Base-by-base conservation (phyloP, 768 basidiomycete species). In the Suillus weaverae region DNA sequence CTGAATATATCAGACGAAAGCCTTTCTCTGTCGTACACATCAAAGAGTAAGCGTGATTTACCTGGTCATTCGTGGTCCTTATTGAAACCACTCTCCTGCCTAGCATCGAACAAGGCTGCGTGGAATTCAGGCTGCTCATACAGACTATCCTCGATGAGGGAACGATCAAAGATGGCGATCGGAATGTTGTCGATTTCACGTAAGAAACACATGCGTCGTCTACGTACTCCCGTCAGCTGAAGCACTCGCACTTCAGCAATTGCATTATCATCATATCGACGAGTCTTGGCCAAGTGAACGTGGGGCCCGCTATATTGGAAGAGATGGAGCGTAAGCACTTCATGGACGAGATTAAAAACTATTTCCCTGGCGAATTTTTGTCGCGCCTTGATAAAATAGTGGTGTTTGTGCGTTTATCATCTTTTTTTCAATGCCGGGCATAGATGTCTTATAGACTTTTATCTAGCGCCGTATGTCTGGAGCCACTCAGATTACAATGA, bases 91-190 rank as follows among this genome's bases (percentile, higher is more conserved):
- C n/a, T 54, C 22, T 38, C 6, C 10, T 4, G 20, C 33, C 26
- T 48, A 64, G 64, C 35, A 79, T 83, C 63, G 81, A 83, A 62
- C 80, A 80, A 65, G 81, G 79, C 13, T 78, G 77, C 67, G 73
- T 72, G 61, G 80, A 81, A 64, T 77, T 83, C 32, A 75, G 80
- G 56, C 79, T 79, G 61, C 73, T 83, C 64, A 77, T 83, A 46
- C 74, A 82, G 20, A 81, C 81, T 63, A 79, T 83, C 41, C 74
- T 83, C 35, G 81, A 83, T 62, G 81, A 83, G 61, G 81, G 81
- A 26, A 70, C 74, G n/a, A 69, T 81, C 48, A 82, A 78, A 33
- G 81, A 83, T 68, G 79, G 80, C 20, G 64, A 64, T 36, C 59
- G 59, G n/a, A 61, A 61, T 38, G 30, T 35, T 30, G 60, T 64